A percentile compares a stretch with the other conserved stretches of the same genome.
Conservation (phyloP, 768 basidiomycete genomes). For the Tylopilus cervinicoccineus region DNA sequence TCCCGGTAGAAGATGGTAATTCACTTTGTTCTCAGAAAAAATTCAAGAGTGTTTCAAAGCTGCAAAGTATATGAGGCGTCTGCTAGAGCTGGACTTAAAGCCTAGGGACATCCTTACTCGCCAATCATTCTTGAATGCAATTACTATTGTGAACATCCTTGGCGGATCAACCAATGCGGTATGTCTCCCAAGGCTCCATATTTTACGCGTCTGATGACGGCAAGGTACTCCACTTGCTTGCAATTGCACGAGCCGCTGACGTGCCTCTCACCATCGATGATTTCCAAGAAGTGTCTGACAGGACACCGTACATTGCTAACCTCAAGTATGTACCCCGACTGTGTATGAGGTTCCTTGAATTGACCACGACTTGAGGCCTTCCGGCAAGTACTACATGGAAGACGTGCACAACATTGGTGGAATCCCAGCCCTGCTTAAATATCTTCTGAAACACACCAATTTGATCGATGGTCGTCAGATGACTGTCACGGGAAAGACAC, state of each 20-base stretch:
- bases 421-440: slow-evolving; percentile 80
- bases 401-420: slow-evolving; percentile 85
- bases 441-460: slow-evolving; percentile 71
- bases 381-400: slow-evolving; percentile 87
- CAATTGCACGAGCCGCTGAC: slow-evolving; percentile 81
- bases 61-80: slow-evolving; percentile 67
- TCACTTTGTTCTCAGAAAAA: slow-evolving; percentile 50
- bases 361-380: slow-evolving; percentile 47
- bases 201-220: slow-evolving; percentile 4
- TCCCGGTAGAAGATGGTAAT: neutral
- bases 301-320: slow-evolving; percentile 82
- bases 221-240: slow-evolving; percentile 78
- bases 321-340: slow-evolving; percentile 50
- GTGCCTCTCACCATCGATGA: slow-evolving; percentile 76
- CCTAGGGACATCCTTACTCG: slow-evolving; percentile 74
- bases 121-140: slow-evolving; percentile 77
- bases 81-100: slow-evolving; percentile 77
- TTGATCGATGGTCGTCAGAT: slow-evolving; percentile 78
- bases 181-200: slow-evolving; percentile 18
- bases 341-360: neutral
- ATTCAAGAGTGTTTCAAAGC: slow-evolving; percentile 77
- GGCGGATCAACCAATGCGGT: slow-evolving; percentile 90
- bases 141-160: slow-evolving; percentile 71
- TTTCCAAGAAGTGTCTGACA: slow-evolving; percentile 77
- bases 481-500: slow-evolving; percentile 89